These are phyloP conservation scores for Candida labiduridarum DNA, from an alignment of 1,139 yeast species.

Conservation along the genomic window DNA sequence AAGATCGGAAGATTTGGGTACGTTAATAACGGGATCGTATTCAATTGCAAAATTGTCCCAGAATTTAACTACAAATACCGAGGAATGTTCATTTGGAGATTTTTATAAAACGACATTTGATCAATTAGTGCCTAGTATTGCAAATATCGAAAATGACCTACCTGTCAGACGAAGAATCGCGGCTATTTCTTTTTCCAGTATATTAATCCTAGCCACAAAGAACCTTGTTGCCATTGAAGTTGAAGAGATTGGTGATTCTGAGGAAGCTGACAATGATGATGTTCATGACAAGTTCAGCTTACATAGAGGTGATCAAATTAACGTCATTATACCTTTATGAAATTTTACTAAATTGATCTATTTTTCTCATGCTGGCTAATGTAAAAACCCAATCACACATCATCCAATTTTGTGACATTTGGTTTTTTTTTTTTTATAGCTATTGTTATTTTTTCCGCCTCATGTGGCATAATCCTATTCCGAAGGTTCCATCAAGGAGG, in stretches of 20 bases:
- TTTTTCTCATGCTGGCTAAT: neutral
- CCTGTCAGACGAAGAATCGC: conserved; percentile 28
- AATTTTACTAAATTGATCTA: neutral
- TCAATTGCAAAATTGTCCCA: conserved; percentile 2
- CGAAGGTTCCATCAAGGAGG: neutral
- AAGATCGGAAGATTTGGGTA: conserved; percentile 7
- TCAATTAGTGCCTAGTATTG: conserved; percentile 21
- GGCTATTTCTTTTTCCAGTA: conserved; percentile 41
- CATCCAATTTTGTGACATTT: neutral
- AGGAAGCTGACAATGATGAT: neutral
- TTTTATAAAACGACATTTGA: conserved; percentile 16
- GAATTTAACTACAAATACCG: conserved; percentile 9
- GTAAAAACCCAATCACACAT: neutral
- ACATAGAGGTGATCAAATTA: conserved; percentile 5
- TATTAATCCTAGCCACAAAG: conserved; percentile 39
- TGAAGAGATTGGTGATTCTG: neutral
- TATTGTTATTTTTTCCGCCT: neutral
- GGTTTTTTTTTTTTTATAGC: neutral
- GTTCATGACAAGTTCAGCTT: neutral
- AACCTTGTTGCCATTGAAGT: conserved; percentile 9
- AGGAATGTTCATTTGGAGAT: conserved; percentile 3
- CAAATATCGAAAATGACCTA: conserved; percentile 14
- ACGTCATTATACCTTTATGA: conserved; percentile 6
- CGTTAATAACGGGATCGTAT: conserved; percentile 3
- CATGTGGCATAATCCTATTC: neutral